Conservation (phyloP, 116 monocot species). For the Iris pallida region DNA sequence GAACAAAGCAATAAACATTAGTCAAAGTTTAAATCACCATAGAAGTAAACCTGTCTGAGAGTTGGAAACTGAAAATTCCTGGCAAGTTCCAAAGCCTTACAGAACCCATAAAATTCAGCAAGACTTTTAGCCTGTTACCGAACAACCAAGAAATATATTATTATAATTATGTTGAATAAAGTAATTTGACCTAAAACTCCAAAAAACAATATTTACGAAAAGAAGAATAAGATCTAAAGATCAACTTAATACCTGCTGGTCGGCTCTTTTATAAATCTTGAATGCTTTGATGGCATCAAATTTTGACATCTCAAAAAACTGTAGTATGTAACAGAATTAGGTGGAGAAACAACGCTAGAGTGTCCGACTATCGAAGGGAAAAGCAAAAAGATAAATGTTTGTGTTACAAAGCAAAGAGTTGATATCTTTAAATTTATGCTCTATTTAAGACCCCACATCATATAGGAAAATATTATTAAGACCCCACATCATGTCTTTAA, state of each 20-base stretch:
- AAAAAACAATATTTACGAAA: neutral
- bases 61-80: slow-evolving; percentile 85
- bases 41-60: slow-evolving; percentile 56
- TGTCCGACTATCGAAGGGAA: neutral
- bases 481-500: no score
- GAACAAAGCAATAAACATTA: slow-evolving; percentile 1
- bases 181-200: neutral
- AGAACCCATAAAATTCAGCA: slow-evolving; percentile 74
- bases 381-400: neutral
- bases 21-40: neutral
- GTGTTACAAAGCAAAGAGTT: no score
- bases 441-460: no score
- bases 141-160: neutral
- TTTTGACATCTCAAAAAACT: slow-evolving; percentile 92
- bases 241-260: slow-evolving; percentile 47
- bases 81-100: slow-evolving; percentile 76
- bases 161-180: neutral
- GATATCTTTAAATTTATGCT: no score
- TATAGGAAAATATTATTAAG: no score
- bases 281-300: slow-evolving; percentile 71
- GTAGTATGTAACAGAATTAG: slow-evolving; percentile 30
- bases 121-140: slow-evolving; percentile 64
- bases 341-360: slow-evolving; percentile 3
- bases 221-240: neutral
- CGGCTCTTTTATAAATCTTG: slow-evolving; percentile 68